Evolutionary conservation across 331 rosid genomes (phyloP).

Genomic region (Saraca asoca): DNA sequence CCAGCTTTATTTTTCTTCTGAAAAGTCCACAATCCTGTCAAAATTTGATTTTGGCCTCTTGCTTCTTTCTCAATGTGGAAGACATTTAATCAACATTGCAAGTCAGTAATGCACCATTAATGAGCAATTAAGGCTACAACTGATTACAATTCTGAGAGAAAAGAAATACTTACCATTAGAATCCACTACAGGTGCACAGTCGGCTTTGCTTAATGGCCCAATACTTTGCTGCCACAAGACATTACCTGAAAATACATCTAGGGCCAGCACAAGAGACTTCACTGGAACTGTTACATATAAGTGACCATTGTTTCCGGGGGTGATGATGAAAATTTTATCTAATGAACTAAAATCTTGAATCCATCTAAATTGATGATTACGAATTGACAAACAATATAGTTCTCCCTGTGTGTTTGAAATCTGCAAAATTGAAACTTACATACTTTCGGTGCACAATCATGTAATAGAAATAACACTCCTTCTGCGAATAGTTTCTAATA

Average conservation of each 20-base stretch:
- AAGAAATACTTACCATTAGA: constrained; percentile 54
- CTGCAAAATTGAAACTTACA: constrained; percentile 39
- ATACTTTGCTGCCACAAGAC: constrained; percentile 67
- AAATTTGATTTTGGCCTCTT: too few relatives aligned
- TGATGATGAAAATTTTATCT: constrained; percentile 53
- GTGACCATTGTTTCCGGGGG: constrained; percentile 77
- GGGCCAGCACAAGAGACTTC: constrained; percentile 63
- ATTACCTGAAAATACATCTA: constrained; percentile 68
- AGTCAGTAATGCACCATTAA: too few relatives aligned
- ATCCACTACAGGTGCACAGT: constrained; percentile 60
- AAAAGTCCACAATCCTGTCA: too few relatives aligned
- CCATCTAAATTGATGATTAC: constrained; percentile 62
- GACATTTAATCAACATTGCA: too few relatives aligned
- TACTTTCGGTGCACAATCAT: neutral
- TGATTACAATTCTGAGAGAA: too few relatives aligned
- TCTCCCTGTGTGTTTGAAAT: constrained; percentile 74
- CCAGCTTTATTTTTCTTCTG: too few relatives aligned
- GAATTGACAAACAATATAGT: constrained; percentile 60
- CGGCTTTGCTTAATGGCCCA: constrained; percentile 62
- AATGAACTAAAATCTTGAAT: constrained; percentile 72
- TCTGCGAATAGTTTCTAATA: neutral
- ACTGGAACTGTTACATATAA: constrained; percentile 59
- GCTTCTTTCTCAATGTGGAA: too few relatives aligned
- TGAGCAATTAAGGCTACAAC: too few relatives aligned
- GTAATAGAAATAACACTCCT: neutral